Evolutionary conservation across 2,329 filamentous ascomycete species (phyloP), one percentile per base, ranked within the genome.

Genomic region (Reticulascus tulasneorum): DNA sequence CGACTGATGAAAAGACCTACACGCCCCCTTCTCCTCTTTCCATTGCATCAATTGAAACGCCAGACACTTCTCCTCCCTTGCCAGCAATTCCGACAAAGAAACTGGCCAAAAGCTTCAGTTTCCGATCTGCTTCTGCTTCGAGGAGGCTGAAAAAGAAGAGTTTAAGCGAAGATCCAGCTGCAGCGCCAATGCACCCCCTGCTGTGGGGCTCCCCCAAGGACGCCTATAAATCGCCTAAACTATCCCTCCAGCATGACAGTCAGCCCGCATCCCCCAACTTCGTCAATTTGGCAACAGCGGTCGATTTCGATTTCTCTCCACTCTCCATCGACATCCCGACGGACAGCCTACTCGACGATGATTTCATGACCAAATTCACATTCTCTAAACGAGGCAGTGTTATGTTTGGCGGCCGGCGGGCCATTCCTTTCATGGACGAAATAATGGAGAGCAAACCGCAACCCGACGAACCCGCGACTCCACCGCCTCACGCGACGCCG

Each of bases 321-420:
- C 66, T 82, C 52, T 70, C 66, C 51, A 71, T 77, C 31, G 54
- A 60, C 39, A 79, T 82, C 49, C 76, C 77, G 27, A 71, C 69
- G 36, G 72, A 74, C 38, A 66, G 58, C 49, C 62, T 81, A 37
- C 60, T 79, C 45, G 76, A 77, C 44, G 73, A 79, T 61, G 73
- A 71, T 49, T 73, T 76, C 52, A 56, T 82, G 51, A 67, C 62
- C 46, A 64, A 66, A 37, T 58, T 82, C 46, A 69, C 69, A 46
- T 82, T 82, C 52, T 80, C 77, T 38, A 78, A 79, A 44, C 68
- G 78, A 48, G 78, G 78, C 46, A 82, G 77, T 58, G 64, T 82
- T 49, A 76, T 82, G 68, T 68, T 80, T 52, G 68, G 71, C 44
- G 69, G 67, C 35, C 37, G 31, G 22, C 41, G 33, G 23, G 34